These are phyloP conservation scores for Cladosporium austrohemisphaericum DNA, from an alignment of 2,329 filamentous ascomycete species.

Conservation along the genomic window DNA sequence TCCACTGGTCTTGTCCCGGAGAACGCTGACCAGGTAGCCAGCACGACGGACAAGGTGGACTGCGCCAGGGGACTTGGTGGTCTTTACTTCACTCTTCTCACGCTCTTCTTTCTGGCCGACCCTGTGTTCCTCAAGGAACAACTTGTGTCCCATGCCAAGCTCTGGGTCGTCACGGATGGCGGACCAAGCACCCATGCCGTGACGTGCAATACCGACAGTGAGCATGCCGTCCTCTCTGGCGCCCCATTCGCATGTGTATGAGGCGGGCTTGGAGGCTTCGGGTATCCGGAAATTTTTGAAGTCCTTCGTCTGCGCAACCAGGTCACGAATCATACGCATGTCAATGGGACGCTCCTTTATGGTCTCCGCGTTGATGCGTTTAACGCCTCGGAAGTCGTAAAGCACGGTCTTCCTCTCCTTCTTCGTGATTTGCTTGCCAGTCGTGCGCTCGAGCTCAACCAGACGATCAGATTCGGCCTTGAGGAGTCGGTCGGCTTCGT, in stretches of 20 bases:
- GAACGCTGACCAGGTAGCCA: slow-evolving; percentile 91
- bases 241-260: slow-evolving; percentile 90
- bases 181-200: slow-evolving; percentile 94
- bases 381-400: slow-evolving; percentile 89
- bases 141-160: slow-evolving; percentile 80
- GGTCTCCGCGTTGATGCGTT: slow-evolving; percentile 93
- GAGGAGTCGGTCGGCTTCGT: slow-evolving; percentile 65
- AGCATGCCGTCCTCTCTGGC: slow-evolving; percentile 96
- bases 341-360: slow-evolving; percentile 87
- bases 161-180: slow-evolving; percentile 90
- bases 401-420: slow-evolving; percentile 97
- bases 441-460: slow-evolving; percentile 62
- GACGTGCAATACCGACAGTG: slow-evolving; percentile 83
- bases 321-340: slow-evolving; percentile 75
- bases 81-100: slow-evolving; percentile 64
- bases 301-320: slow-evolving; percentile 62
- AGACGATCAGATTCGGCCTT: slow-evolving; percentile 67
- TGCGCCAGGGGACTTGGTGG: slow-evolving; percentile 87
- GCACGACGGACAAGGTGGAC: slow-evolving; percentile 93
- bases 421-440: slow-evolving; percentile 80
- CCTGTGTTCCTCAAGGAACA: slow-evolving; percentile 96
- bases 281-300: slow-evolving; percentile 78
- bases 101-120: slow-evolving; percentile 96
- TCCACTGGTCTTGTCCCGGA: slow-evolving; percentile 72
- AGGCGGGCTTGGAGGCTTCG: slow-evolving; percentile 86